These are phyloP conservation scores for Angomonas deanei DNA, from an alignment of 208 protist species.

Conservation along the genomic window DNA sequence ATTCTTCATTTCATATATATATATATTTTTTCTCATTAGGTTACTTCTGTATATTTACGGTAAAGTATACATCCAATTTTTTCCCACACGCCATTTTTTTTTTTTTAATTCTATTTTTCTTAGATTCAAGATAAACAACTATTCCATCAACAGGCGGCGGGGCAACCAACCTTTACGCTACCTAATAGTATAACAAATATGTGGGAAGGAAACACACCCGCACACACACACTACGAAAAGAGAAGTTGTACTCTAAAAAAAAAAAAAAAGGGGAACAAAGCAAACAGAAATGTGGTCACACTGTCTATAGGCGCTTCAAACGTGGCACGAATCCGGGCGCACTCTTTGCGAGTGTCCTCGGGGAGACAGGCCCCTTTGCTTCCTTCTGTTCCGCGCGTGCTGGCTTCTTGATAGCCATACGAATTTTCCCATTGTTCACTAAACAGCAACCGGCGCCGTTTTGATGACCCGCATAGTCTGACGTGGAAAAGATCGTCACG, in stretches of 20 bases:
- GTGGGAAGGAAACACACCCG: no score
- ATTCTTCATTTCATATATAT: not conserved
- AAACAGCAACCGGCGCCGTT: constrained; percentile 88
- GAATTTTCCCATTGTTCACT: constrained; percentile 80
- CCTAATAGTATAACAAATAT: no score
- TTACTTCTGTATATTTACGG: no score
- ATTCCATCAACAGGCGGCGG: not conserved
- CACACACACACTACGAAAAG: no score
- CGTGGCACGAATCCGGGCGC: constrained; percentile 60
- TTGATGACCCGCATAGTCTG: constrained; percentile 88
- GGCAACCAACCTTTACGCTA: no score
- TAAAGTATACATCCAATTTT: no score
- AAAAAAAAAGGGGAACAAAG: not conserved
- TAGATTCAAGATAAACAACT: not conserved
- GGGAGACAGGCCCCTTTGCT: constrained; percentile 56
- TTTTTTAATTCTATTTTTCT: not conserved
- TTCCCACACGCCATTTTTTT: no score
- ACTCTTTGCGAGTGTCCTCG: constrained; percentile 59
- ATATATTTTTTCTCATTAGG: not conserved
- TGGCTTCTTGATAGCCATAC: constrained; percentile 90
- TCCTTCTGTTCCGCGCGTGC: constrained; percentile 53
- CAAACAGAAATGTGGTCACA: not conserved
- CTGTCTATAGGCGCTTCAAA: constrained; percentile 51
- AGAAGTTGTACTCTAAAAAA: no score
- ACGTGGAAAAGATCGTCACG: constrained; percentile 91